phyloP scores from a whole-genome alignment of 345 rosid genomes.

The Turritis glabra region DNA sequence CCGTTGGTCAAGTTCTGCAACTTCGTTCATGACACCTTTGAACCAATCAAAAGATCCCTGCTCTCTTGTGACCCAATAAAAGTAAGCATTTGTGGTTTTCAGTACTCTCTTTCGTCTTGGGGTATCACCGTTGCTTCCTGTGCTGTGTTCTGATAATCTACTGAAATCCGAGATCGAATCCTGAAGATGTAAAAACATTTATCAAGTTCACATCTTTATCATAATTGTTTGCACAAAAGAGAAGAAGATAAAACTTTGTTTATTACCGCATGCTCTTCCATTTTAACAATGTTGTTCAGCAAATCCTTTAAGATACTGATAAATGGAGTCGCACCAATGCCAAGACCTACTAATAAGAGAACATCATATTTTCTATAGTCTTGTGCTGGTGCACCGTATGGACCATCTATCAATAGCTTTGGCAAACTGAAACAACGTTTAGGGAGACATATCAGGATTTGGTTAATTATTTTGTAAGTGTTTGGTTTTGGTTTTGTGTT shows the following conservation, averaged over 20 bases:
- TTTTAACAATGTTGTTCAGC: constrained; percentile 81
- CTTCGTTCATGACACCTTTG: constrained; percentile 97
- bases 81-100: constrained; percentile 89
- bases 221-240: background rate
- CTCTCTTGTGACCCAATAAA: constrained; percentile 99
- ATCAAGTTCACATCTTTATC: background rate
- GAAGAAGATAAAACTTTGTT: background rate
- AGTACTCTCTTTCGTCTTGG: constrained; percentile 60
- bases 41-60: constrained; percentile 99
- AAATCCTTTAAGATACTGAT: constrained; percentile 94
- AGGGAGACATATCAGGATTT: background rate
- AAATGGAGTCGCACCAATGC: constrained; percentile 99
- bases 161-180: constrained; percentile 65
- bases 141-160: constrained; percentile 62
- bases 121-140: constrained; percentile 53
- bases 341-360: constrained; percentile 87
- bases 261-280: constrained; percentile 83
- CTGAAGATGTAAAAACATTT: constrained; percentile 42
- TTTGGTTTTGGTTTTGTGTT: background rate
- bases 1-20: constrained; percentile 92
- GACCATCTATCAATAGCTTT: constrained; percentile 92
- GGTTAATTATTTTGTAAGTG: background rate
- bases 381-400: constrained; percentile 98
- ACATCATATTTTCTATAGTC: constrained; percentile 89
- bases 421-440: constrained; percentile 65